Evolutionary conservation across 2,329 filamentous ascomycete genomes (phyloP).

Genomic region (Aspergillus pseudoglaucus): DNA sequence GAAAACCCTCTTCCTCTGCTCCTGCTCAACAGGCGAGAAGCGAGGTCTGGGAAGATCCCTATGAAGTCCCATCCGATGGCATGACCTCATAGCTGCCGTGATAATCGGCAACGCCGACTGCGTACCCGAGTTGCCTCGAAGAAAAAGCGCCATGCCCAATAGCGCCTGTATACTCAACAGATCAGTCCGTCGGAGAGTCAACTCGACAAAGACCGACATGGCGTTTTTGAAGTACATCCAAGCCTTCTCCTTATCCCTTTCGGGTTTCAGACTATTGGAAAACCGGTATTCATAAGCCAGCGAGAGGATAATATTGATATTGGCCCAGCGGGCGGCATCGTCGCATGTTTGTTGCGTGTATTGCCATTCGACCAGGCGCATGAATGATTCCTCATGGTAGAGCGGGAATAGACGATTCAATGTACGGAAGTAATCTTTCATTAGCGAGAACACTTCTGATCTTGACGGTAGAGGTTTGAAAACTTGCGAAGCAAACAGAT

Average conservation of each 20-base stretch:
- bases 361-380: slow-evolving; percentile 88
- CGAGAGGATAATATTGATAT: slow-evolving; percentile 80
- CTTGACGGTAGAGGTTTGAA: slow-evolving; percentile 77
- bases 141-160: slow-evolving; percentile 83
- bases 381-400: slow-evolving; percentile 92
- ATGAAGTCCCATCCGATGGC: slow-evolving; percentile 88
- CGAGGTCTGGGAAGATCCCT: slow-evolving; percentile 84
- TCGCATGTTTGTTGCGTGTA: slow-evolving; percentile 88
- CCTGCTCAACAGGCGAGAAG: slow-evolving; percentile 79
- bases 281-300: slow-evolving; percentile 83
- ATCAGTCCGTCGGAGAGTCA: slow-evolving; percentile 90
- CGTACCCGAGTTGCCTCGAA: slow-evolving; percentile 89
- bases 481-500: slow-evolving; percentile 75
- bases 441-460: slow-evolving; percentile 73
- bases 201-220: slow-evolving; percentile 80
- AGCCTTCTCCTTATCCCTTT: slow-evolving; percentile 83
- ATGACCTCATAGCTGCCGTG: slow-evolving; percentile 76
- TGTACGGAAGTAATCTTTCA: slow-evolving; percentile 90
- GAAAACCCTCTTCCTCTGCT: slow-evolving; percentile 72
- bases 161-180: slow-evolving; percentile 86
- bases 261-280: slow-evolving; percentile 81
- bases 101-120: slow-evolving; percentile 85
- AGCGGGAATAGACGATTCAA: slow-evolving; percentile 97
- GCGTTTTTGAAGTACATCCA: slow-evolving; percentile 95
- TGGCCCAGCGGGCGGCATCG: slow-evolving; percentile 94